These are phyloP conservation scores for Austroboletus niveus DNA, from an alignment of 1,284 basidiomycete species.

Conservation along the genomic window DNA sequence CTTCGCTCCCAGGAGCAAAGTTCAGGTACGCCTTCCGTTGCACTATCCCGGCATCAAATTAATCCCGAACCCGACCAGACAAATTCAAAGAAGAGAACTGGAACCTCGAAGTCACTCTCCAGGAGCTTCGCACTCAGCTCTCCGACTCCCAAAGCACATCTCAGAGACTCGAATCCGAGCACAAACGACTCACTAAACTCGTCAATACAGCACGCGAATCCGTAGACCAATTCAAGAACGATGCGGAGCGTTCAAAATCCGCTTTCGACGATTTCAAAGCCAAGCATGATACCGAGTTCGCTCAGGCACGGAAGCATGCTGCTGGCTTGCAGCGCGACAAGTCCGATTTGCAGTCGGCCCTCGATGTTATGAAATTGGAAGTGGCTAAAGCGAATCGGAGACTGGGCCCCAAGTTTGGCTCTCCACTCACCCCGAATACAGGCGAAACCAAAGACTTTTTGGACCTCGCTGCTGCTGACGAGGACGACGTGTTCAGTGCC, in stretches of 20 bases:
- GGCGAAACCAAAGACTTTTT: slow-evolving; percentile 47
- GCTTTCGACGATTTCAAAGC: slow-evolving; percentile 75
- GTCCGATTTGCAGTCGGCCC: slow-evolving; percentile 80
- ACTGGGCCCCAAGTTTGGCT: slow-evolving; percentile 59
- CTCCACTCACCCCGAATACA: slow-evolving; percentile 65
- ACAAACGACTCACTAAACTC: slow-evolving; percentile 75
- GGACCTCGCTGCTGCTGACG: slow-evolving; percentile 56
- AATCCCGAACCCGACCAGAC: slow-evolving; percentile 39
- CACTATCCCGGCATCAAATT: background rate
- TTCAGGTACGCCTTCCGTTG: slow-evolving; percentile 52
- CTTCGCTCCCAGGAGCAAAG: slow-evolving; percentile 76
- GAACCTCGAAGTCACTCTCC: slow-evolving; percentile 93
- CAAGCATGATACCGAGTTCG: slow-evolving; percentile 92
- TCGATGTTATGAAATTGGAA: slow-evolving; percentile 75
- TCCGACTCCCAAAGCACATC: slow-evolving; percentile 64
- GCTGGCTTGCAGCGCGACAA: slow-evolving; percentile 91
- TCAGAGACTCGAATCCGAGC: slow-evolving; percentile 78
- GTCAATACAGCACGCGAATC: slow-evolving; percentile 75
- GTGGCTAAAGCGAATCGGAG: slow-evolving; percentile 57
- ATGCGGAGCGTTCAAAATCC: slow-evolving; percentile 73
- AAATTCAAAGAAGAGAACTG: slow-evolving; percentile 98
- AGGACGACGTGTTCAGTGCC: slow-evolving; percentile 64
- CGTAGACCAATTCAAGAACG: slow-evolving; percentile 83
- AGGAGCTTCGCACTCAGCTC: slow-evolving; percentile 80
- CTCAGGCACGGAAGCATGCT: slow-evolving; percentile 82